Evolutionary conservation across 495 filamentous ascomycete genomes (phyloP).

Genomic region (Tuber borchii): DNA sequence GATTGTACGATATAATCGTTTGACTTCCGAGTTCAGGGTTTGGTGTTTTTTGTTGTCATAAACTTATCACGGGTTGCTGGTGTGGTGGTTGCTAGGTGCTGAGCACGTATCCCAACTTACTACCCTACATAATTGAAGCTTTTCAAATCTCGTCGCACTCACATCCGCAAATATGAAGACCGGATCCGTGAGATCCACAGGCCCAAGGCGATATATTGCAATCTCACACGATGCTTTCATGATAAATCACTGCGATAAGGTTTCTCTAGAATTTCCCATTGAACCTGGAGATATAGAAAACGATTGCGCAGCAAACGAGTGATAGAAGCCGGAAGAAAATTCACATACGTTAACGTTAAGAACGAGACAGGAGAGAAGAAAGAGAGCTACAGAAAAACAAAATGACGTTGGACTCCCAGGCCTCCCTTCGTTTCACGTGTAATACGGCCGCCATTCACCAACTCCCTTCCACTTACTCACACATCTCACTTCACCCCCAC

Average conservation of each 20-base stretch:
- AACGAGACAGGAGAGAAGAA: constrained; percentile 37
- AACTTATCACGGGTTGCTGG: background rate
- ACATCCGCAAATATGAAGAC: background rate
- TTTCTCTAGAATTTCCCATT: constrained; percentile 1
- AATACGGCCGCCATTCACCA: constrained; percentile 23
- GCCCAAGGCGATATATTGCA: background rate
- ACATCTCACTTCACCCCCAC: constrained; percentile 22
- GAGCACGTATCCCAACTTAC: background rate
- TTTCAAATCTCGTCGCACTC: background rate
- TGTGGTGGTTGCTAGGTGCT: background rate
- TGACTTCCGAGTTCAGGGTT: background rate
- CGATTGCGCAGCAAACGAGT: constrained; percentile 23
- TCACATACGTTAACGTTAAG: constrained; percentile 39
- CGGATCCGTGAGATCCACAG: background rate
- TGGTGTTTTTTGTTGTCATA: constrained; percentile 1
- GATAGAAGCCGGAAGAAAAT: constrained; percentile 30
- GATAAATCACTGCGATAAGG: background rate
- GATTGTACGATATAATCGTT: constrained; percentile 5
- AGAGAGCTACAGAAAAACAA: constrained; percentile 38
- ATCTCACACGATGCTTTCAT: background rate
- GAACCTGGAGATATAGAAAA: constrained; percentile 4
- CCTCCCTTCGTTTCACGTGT: constrained; percentile 40
- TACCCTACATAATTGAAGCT: background rate
- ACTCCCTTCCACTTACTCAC: constrained; percentile 32
- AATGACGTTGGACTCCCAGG: constrained; percentile 41